Conservation (phyloP, 2,329 filamentous ascomycete species). For the Trichoderma sp. region DNA sequence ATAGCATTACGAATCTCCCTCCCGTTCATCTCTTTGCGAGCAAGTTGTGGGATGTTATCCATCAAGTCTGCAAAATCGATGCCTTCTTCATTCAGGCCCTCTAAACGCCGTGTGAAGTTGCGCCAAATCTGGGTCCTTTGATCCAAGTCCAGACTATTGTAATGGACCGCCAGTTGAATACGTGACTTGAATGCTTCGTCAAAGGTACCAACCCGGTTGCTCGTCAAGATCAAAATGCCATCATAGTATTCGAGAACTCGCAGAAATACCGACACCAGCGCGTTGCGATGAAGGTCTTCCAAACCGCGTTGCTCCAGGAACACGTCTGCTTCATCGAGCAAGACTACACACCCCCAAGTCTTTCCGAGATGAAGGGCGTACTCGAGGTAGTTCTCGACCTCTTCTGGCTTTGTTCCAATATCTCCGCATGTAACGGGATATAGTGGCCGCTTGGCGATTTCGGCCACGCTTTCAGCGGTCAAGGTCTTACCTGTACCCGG, state of each 20-base stretch:
- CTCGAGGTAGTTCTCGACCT: background rate
- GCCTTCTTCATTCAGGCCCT: background rate
- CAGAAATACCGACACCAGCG: background rate
- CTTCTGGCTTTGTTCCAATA: background rate
- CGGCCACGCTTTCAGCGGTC: slow-evolving; percentile 3
- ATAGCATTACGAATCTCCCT: background rate
- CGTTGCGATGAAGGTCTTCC: background rate
- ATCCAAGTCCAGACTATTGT: background rate
- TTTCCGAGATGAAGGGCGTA: background rate
- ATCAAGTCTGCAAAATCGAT: background rate
- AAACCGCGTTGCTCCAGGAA: background rate
- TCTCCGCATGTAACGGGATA: background rate
- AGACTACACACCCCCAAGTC: background rate
- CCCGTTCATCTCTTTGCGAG: background rate
- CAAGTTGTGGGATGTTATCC: background rate
- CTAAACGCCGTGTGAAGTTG: background rate
- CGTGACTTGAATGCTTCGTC: background rate
- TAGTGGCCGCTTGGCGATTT: background rate
- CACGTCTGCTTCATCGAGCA: background rate
- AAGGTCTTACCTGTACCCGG: background rate
- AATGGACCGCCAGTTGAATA: background rate
- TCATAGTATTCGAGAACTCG: background rate
- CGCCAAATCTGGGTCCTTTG: background rate
- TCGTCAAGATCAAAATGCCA: background rate
- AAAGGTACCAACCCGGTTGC: background rate